Conservation (phyloP, 352 stramenopile genomes). For the Globisporangium splendens region DNA sequence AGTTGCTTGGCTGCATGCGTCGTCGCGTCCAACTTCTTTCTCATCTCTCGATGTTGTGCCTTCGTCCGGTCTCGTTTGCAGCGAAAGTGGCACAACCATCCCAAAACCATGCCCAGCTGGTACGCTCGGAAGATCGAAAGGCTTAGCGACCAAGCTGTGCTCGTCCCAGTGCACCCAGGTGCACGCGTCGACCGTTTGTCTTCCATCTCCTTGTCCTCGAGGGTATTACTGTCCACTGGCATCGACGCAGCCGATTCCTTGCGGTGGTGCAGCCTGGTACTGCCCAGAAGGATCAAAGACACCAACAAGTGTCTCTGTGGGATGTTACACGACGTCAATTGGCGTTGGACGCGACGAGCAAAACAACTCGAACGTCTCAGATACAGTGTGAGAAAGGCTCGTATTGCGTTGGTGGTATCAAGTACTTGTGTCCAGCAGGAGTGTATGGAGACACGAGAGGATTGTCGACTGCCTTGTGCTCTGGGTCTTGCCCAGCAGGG, state of each 20-base stretch:
- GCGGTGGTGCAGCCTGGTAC: constrained; percentile 34
- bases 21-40: neutral
- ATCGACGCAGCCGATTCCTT: constrained; percentile 24
- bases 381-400: constrained; percentile 46
- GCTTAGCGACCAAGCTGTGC: constrained; percentile 44
- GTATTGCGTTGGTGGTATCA: constrained; percentile 54
- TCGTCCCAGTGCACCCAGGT: constrained; percentile 34
- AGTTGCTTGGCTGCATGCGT: neutral
- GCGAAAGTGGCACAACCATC: constrained; percentile 29
- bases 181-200: constrained; percentile 21
- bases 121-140: constrained; percentile 27
- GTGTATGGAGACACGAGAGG: constrained; percentile 37
- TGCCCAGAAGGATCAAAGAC: constrained; percentile 43
- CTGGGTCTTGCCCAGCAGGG: constrained; percentile 48
- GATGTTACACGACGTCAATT: constrained; percentile 51
- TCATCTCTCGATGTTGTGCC: neutral
- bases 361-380: constrained; percentile 42
- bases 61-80: constrained; percentile 8
- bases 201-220: constrained; percentile 42
- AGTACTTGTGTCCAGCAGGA: constrained; percentile 42
- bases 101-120: constrained; percentile 45
- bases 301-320: constrained; percentile 30
- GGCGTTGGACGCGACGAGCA: constrained; percentile 9
- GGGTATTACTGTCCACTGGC: constrained; percentile 60
- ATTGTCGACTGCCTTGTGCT: constrained; percentile 43